Percentiles rank a stretch among this genome's conserved stretches.
Evolutionary conservation across 371 early-diverging fungal species (phyloP).

Genomic region (Circinella umbellata): DNA sequence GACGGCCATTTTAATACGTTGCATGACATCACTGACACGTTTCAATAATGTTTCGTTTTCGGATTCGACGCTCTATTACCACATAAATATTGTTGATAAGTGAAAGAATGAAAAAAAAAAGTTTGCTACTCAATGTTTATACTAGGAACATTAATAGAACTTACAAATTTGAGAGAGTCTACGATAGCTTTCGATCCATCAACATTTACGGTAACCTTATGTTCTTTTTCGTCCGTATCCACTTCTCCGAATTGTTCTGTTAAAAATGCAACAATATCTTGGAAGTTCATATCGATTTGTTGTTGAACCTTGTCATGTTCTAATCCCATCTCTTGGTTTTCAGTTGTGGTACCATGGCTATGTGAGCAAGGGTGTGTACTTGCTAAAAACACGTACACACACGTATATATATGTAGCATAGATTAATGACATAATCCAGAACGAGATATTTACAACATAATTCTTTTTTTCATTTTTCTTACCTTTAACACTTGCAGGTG

Average conservation of each 20-base stretch:
- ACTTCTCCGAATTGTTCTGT: constrained; percentile 51
- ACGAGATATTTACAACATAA: too few species aligned
- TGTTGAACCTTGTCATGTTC: constrained; percentile 26
- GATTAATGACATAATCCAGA: too few species aligned
- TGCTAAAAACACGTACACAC: constrained; percentile 19
- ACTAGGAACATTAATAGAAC: constrained; percentile 3
- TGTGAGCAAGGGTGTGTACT: constrained; percentile 49
- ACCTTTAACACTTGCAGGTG: constrained; percentile 93
- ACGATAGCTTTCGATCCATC: constrained; percentile 53
- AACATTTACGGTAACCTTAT: constrained; percentile 42
- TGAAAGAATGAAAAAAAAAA: background rate
- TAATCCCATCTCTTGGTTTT: constrained; percentile 8
- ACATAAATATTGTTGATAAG: background rate
- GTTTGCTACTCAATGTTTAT: background rate
- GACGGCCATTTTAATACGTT: constrained; percentile 36
- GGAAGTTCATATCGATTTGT: constrained; percentile 36
- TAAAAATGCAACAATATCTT: constrained; percentile 39
- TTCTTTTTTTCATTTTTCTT: background rate
- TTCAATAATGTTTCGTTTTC: constrained; percentile 37
- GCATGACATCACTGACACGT: constrained; percentile 35
- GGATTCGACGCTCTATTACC: constrained; percentile 34
- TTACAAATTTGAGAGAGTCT: constrained; percentile 52
- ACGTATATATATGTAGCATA: too few species aligned
- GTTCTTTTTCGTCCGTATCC: constrained; percentile 41
- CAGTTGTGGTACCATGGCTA: constrained; percentile 26